Evolutionary conservation across 495 filamentous ascomycete species (phyloP).

Genomic region (Neurospora sp.): DNA sequence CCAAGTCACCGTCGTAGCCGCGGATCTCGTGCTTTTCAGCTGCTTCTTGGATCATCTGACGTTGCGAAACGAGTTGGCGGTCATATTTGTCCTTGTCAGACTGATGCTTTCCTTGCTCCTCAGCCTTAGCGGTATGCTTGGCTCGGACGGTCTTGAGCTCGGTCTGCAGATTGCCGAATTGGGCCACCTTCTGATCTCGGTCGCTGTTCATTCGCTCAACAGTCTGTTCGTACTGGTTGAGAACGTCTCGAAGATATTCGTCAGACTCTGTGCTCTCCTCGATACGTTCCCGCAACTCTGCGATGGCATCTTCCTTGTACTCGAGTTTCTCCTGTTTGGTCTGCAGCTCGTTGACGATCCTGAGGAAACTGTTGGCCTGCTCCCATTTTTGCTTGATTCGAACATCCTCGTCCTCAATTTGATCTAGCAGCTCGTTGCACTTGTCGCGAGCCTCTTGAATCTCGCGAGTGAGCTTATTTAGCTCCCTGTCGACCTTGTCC

Average conservation of each 20-base stretch:
- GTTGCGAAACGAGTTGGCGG: slow-evolving; percentile 57
- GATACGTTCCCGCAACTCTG: slow-evolving; percentile 58
- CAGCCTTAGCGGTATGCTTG: slow-evolving; percentile 58
- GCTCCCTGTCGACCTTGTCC: slow-evolving; percentile 56
- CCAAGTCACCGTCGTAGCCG: slow-evolving; percentile 70
- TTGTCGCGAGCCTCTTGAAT: slow-evolving; percentile 58
- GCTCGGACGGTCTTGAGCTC: slow-evolving; percentile 50
- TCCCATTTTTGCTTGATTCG: slow-evolving; percentile 34
- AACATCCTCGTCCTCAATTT: slow-evolving; percentile 30
- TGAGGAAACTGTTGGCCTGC: slow-evolving; percentile 36
- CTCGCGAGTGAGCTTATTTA: slow-evolving; percentile 55
- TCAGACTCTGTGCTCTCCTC: slow-evolving; percentile 70
- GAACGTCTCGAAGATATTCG: slow-evolving; percentile 59
- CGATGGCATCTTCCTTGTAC: slow-evolving; percentile 46
- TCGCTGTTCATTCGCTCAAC: slow-evolving; percentile 55
- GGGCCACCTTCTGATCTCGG: slow-evolving; percentile 46
- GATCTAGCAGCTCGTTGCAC: slow-evolving; percentile 41
- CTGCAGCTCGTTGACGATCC: slow-evolving; percentile 56
- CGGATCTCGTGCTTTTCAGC: slow-evolving; percentile 72
- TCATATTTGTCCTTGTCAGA: slow-evolving; percentile 83
- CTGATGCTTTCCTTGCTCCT: slow-evolving; percentile 73
- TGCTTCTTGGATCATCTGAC: slow-evolving; percentile 64
- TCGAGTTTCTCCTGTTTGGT: slow-evolving; percentile 47
- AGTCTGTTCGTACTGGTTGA: slow-evolving; percentile 74
- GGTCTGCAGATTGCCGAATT: slow-evolving; percentile 53